These are phyloP conservation scores for Hypsizygus ulmarius DNA, from an alignment of 1,284 basidiomycete species.

Conservation along the genomic window DNA sequence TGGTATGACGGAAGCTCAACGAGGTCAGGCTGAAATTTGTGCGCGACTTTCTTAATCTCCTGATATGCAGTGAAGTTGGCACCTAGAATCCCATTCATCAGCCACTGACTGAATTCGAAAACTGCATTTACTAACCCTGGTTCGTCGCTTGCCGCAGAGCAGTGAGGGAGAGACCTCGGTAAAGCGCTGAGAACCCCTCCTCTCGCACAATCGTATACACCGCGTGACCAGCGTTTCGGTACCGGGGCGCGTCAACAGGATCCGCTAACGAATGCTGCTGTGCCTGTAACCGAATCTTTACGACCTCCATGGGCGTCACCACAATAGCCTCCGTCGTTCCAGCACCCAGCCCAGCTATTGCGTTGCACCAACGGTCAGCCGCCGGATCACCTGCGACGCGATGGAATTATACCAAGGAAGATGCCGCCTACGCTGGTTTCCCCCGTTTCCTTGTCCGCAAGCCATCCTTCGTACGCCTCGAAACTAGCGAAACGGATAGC, in stretches of 20 bases:
- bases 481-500: slow-evolving; percentile 98
- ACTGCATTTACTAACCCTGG: slow-evolving; percentile 62
- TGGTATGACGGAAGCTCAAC: slow-evolving; percentile 88
- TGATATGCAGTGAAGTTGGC: slow-evolving; percentile 99
- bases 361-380: slow-evolving; percentile 1
- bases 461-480: slow-evolving; percentile 87
- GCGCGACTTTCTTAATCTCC: slow-evolving; percentile 86
- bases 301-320: slow-evolving; percentile 99
- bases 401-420: slow-evolving; percentile 60
- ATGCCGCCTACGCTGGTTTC: slow-evolving; percentile 74
- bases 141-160: slow-evolving; percentile 97
- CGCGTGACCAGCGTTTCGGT: slow-evolving; percentile 96
- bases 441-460: slow-evolving; percentile 77
- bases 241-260: slow-evolving; percentile 90
- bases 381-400: background rate
- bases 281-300: slow-evolving; percentile 98
- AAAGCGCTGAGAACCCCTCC: slow-evolving; percentile 85
- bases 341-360: slow-evolving; percentile 85
- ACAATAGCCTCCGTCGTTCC: slow-evolving; percentile 96
- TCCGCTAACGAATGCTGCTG: slow-evolving; percentile 98
- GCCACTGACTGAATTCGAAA: background rate
- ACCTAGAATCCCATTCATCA: slow-evolving; percentile 41
- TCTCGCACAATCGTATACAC: slow-evolving; percentile 95
- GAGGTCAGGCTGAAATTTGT: slow-evolving; percentile 73
- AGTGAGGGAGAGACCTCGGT: slow-evolving; percentile 91